Percentiles rank a stretch among this genome's conserved stretches.
Conservation (phyloP, 2,329 filamentous ascomycete genomes). For the Teratosphaeria viscida region DNA sequence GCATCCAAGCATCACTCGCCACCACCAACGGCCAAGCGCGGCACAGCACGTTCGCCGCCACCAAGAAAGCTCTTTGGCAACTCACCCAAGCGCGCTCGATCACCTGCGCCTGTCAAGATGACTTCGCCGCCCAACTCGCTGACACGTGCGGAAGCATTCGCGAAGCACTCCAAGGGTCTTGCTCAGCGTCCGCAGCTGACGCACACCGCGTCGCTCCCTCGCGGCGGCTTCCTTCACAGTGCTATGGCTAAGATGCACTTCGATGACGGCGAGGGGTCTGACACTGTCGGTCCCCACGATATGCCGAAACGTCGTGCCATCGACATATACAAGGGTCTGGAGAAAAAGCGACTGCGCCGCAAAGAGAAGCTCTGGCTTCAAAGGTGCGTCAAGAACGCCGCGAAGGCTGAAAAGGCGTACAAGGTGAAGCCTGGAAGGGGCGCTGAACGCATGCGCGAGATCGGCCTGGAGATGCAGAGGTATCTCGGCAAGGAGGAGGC, state of each 20-base stretch:
- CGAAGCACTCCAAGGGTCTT: slow-evolving; percentile 35
- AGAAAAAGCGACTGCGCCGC: slow-evolving; percentile 84
- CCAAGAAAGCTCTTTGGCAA: slow-evolving; percentile 53
- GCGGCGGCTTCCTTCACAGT: slow-evolving; percentile 50
- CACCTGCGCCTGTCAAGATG: slow-evolving; percentile 29
- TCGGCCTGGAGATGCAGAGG: slow-evolving; percentile 80
- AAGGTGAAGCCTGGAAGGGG: slow-evolving; percentile 73
- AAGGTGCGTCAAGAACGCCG: slow-evolving; percentile 72
- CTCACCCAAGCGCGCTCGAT: slow-evolving; percentile 56
- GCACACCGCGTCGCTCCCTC: slow-evolving; percentile 78
- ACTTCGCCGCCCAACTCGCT: slow-evolving; percentile 59
- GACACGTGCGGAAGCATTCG: slow-evolving; percentile 36
- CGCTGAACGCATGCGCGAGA: slow-evolving; percentile 83
- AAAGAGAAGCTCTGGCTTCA: slow-evolving; percentile 89
- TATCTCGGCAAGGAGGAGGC: slow-evolving; percentile 52
- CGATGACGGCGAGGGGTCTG: slow-evolving; percentile 29
- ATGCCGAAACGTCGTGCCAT: slow-evolving; percentile 70
- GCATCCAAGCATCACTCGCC: slow-evolving; percentile 37
- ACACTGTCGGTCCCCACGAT: slow-evolving; percentile 26
- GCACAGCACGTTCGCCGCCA: slow-evolving; percentile 14
- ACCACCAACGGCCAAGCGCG: slow-evolving; percentile 12
- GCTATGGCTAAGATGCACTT: slow-evolving; percentile 19
- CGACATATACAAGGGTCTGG: slow-evolving; percentile 92
- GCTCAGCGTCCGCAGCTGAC: slow-evolving; percentile 57
- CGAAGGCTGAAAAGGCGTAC: slow-evolving; percentile 48